These are phyloP conservation scores for Amanita muscaria DNA, from an alignment of 768 basidiomycete species.

Conservation along the genomic window DNA sequence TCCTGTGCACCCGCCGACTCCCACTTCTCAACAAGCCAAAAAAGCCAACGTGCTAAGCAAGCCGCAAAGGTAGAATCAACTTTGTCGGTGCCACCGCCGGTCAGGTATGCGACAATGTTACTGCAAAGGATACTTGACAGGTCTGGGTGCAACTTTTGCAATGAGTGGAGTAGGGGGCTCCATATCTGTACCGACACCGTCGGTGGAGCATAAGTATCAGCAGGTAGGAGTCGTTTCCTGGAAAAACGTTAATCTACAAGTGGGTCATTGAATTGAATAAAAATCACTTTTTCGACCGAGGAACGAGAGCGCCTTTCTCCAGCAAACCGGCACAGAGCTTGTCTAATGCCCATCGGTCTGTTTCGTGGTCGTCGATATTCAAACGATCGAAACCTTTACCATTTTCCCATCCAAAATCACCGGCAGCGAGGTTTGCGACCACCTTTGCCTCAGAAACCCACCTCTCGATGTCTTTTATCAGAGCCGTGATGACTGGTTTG, in stretches of 20 bases:
- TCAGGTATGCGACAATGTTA: constrained; percentile 32
- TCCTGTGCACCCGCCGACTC: constrained; percentile 17
- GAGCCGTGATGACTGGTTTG: constrained; percentile 38
- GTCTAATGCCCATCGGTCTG: constrained; percentile 63
- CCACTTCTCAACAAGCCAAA: constrained; percentile 47
- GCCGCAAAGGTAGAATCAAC: constrained; percentile 39
- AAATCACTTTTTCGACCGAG: constrained; percentile 75
- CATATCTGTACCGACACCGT: constrained; percentile 50
- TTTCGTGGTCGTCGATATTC: constrained; percentile 34
- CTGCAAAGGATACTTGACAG: constrained; percentile 42
- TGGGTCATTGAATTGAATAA: constrained; percentile 8
- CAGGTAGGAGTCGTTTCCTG: constrained; percentile 48
- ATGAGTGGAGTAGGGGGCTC: constrained; percentile 52
- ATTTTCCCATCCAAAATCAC: constrained; percentile 40
- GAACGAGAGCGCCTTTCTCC: constrained; percentile 69
- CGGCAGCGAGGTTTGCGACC: constrained; percentile 41
- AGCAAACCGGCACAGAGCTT: constrained; percentile 57
- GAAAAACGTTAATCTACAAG: constrained; percentile 12
- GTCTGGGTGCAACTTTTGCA: constrained; percentile 45
- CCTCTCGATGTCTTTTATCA: constrained; percentile 58
- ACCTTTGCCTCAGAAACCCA: constrained; percentile 74
- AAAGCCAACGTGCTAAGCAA: constrained; percentile 63
- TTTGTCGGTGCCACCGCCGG: constrained; percentile 15
- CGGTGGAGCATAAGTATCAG: constrained; percentile 40
- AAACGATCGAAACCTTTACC: constrained; percentile 18